Conservation (phyloP, 148 eudicot genomes). For the Camellia japonica region DNA sequence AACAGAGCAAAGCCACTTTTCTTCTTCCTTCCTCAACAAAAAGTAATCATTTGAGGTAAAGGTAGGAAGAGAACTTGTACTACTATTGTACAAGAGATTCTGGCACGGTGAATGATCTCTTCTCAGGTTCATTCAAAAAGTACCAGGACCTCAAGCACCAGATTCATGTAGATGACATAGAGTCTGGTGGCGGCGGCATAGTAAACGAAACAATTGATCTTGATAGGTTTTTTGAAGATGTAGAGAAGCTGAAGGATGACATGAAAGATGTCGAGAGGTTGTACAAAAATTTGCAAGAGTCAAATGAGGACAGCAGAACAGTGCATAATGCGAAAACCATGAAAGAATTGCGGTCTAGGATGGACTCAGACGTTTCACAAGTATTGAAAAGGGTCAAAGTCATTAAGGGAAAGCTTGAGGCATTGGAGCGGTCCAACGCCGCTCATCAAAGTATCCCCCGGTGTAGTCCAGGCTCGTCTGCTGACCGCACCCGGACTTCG, state of each 20-base stretch:
- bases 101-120: constrained; percentile 61
- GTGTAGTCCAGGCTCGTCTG: constrained; percentile 70
- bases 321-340: constrained; percentile 64
- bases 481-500: constrained; percentile 63
- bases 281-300: constrained; percentile 56
- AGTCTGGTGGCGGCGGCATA: constrained; percentile 28
- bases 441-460: constrained; percentile 49
- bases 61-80: neutral
- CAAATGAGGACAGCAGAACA: constrained; percentile 55
- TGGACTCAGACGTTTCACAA: constrained; percentile 63
- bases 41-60: neutral
- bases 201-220: constrained; percentile 42
- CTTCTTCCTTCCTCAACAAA: neutral
- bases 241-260: constrained; percentile 63
- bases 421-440: constrained; percentile 53
- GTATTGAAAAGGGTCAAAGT: constrained; percentile 62
- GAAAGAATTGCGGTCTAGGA: constrained; percentile 48
- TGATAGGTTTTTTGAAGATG: constrained; percentile 59
- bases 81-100: neutral
- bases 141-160: constrained; percentile 50
- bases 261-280: constrained; percentile 54
- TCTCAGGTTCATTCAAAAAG: constrained; percentile 63
- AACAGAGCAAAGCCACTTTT: constrained; percentile 7
- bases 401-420: constrained; percentile 66
- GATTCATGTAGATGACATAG: constrained; percentile 48